These are phyloP conservation scores for Schoenoplectus tabernaemontani DNA, from an alignment of 202 grass and related monocot species.

Conservation along the genomic window DNA sequence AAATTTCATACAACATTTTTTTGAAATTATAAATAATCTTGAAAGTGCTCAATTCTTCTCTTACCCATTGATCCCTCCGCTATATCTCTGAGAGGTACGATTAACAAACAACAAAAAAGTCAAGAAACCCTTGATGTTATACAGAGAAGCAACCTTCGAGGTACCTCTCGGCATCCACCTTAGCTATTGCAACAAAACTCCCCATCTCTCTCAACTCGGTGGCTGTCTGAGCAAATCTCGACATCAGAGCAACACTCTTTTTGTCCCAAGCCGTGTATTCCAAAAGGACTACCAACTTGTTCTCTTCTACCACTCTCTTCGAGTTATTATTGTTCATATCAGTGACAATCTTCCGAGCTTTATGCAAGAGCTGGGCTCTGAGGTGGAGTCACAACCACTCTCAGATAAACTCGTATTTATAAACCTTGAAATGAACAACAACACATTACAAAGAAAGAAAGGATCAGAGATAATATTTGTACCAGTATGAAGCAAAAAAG, in stretches of 20 bases:
- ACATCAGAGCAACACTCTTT: slow-evolving; percentile 89
- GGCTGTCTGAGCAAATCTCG: slow-evolving; percentile 80
- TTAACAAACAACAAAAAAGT: slow-evolving; percentile 83
- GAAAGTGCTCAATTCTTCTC: slow-evolving; percentile 10
- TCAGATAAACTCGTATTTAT: too few relatives aligned
- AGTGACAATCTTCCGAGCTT: slow-evolving; percentile 77
- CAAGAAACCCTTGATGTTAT: slow-evolving; percentile 72
- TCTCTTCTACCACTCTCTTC: slow-evolving; percentile 45
- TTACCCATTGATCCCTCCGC: slow-evolving; percentile 39
- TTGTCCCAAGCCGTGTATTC: slow-evolving; percentile 88
- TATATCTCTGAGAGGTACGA: slow-evolving; percentile 48
- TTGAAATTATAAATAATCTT: not conserved
- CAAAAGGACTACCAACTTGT: slow-evolving; percentile 61
- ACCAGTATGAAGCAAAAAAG: too few relatives aligned
- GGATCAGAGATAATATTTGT: too few relatives aligned
- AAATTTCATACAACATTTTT: not conserved
- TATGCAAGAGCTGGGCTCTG: slow-evolving; percentile 44
- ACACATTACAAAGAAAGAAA: too few relatives aligned
- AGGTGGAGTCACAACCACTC: not conserved
- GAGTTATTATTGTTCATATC: slow-evolving; percentile 82
- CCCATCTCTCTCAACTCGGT: slow-evolving; percentile 67
- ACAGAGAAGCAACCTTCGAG: slow-evolving; percentile 60
- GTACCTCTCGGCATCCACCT: slow-evolving; percentile 73
- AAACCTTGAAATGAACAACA: too few relatives aligned
- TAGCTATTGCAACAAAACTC: slow-evolving; percentile 30